Conservation (phyloP, 176 grass and related monocot species). For the Musa itinerans region DNA sequence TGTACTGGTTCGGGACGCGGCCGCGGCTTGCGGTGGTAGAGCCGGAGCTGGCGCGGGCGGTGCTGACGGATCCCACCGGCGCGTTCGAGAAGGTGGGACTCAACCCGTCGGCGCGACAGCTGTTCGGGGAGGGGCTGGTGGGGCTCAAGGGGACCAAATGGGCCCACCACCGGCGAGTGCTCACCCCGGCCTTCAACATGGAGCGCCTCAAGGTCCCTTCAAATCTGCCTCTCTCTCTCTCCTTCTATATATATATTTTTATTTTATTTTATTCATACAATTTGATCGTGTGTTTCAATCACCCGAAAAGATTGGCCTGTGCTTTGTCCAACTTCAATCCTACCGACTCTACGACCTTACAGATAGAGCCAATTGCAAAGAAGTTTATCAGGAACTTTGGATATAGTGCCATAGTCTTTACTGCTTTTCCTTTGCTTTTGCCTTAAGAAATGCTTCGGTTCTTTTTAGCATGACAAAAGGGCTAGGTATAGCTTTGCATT, state of each 20-base stretch:
- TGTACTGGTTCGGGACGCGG: conserved; percentile 52
- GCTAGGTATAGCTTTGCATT: too few species aligned
- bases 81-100: conserved; percentile 28
- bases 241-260: neutral
- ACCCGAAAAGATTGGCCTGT: too few species aligned
- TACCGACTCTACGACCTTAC: too few species aligned
- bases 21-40: conserved; percentile 49
- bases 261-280: too few species aligned
- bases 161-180: conserved; percentile 50
- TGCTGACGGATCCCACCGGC: conserved; percentile 42
- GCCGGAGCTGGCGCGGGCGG: conserved; percentile 38
- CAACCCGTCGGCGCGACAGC: conserved; percentile 48
- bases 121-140: conserved; percentile 47
- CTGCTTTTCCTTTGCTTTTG: too few species aligned
- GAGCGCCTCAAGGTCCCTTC: conserved; percentile 57
- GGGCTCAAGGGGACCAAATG: conserved; percentile 46
- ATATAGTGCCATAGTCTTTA: too few species aligned
- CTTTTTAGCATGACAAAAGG: too few species aligned
- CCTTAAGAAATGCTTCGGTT: too few species aligned
- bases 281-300: too few species aligned
- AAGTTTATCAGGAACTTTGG: too few species aligned
- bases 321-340: too few species aligned
- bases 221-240: neutral
- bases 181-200: conserved; percentile 77
- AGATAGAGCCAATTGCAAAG: too few species aligned